Percentiles rank a stretch among this genome's conserved stretches.
Evolutionary conservation across 2,329 filamentous ascomycete species (phyloP).

Genomic region (Ophidiomyces ophidiicola): DNA sequence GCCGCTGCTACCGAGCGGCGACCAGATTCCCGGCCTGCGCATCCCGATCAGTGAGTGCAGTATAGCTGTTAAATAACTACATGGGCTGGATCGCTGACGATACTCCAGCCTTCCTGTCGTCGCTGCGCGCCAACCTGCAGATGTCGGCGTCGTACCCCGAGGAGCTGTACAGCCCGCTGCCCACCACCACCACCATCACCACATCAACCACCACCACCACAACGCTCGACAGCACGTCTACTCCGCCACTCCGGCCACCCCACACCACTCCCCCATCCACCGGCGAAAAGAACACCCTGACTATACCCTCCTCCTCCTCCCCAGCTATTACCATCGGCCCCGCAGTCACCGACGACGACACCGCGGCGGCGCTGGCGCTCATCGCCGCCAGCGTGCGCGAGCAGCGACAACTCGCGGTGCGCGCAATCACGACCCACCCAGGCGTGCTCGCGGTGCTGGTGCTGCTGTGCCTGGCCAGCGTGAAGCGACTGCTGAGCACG

Average conservation of each 20-base stretch:
- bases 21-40: constrained; percentile 23
- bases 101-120: constrained; percentile 63
- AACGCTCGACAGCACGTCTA: constrained; percentile 34
- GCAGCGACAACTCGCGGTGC: constrained; percentile 58
- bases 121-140: constrained; percentile 66
- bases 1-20: constrained; percentile 16
- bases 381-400: constrained; percentile 73
- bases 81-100: too few species aligned
- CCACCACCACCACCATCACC: constrained; percentile 50
- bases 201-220: constrained; percentile 42
- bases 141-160: constrained; percentile 38
- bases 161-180: constrained; percentile 29
- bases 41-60: constrained; percentile 22
- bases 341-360: constrained; percentile 43
- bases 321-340: constrained; percentile 19
- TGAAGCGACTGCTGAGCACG: constrained; percentile 30
- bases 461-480: constrained; percentile 29
- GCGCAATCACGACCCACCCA: constrained; percentile 51
- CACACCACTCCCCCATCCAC: constrained; percentile 12
- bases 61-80: constrained; percentile 3
- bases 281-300: neutral
- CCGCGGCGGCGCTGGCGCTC: constrained; percentile 56
- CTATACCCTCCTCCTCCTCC: too few species aligned
- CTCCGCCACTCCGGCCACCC: constrained; percentile 10
- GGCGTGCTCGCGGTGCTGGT: constrained; percentile 34